Evolutionary conservation across 306 rosid genomes (phyloP), one percentile per base, ranked within the genome.

Genomic region (Prosopis cineraria): DNA sequence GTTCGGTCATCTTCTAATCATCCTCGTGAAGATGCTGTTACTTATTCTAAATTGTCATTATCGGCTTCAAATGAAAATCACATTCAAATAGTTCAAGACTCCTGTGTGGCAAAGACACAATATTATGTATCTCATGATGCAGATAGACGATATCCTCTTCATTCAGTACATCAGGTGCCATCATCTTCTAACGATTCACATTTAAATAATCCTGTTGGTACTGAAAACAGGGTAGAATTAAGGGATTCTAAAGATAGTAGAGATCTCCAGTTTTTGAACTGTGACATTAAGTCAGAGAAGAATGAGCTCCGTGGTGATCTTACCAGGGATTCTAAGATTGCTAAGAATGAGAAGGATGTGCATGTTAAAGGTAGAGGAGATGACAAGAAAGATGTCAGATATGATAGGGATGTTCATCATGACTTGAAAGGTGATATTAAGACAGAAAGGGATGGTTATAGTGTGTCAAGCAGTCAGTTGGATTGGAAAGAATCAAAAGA

Each of bases 401-500:
- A 85, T 77, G 91, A 90, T 39, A 87, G 91, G 74, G 97, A 92
- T 68, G 55, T 78, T 82, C 85, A 82, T 83, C 87, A 79, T 78
- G 96, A 90, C 77, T 64, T 66, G 0, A 92, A 88, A 88, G 87
- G 78, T 68, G 97, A 90, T 27, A 31, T 41, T 53, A 94, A 89
- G 84, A 65, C 66, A 2, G 98, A 92, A 64, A 90, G 89, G 84
- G 96, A 89, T 60, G 80, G 85, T 64, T 90, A 75, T 80, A 84
- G 74, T 41, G 81, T 73, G 70, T 74, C 82, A 39, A 50, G 86
- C 56, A 36, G 82, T 78, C 92, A 84, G 80, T 63, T 87, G 80
- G 82, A 84, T 80, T 83, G 94, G 97, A 92, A 89, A 83, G 97
- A 94, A 47, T 82, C 90, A n/a, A 90, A 90, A 85, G 97, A 92